Percentiles rank a stretch among this genome's conserved stretches.
Conservation (phyloP, 2,329 filamentous ascomycete species). For the Fusarium praegraminearum region DNA sequence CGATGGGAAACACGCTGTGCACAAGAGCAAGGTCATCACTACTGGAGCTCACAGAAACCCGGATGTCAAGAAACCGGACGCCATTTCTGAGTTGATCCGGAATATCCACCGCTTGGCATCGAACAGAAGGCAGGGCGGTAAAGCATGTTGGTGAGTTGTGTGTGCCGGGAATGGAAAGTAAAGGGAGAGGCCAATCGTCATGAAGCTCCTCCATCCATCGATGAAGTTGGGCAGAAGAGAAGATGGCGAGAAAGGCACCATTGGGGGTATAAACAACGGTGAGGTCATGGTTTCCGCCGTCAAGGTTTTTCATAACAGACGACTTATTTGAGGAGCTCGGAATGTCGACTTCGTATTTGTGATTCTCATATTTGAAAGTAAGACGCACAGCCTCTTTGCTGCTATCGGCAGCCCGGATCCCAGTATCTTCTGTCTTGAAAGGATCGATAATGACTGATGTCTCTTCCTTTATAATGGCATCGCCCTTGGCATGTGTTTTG, state of each 20-base stretch:
- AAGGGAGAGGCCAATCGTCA: conserved; percentile 78
- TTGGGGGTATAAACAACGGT: conserved; percentile 74
- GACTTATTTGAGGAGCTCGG: conserved; percentile 72
- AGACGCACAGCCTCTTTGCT: conserved; percentile 77
- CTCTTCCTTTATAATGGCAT: conserved; percentile 71
- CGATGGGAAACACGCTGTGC: conserved; percentile 90
- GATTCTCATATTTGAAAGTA: conserved; percentile 72
- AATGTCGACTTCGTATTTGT: conserved; percentile 76
- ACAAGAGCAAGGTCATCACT: conserved; percentile 82
- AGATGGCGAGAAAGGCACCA: conserved; percentile 70
- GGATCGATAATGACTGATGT: conserved; percentile 73
- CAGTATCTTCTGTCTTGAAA: conserved; percentile 70
- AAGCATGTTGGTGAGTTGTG: conserved; percentile 93
- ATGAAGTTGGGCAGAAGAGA: conserved; percentile 76
- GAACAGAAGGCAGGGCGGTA: conserved; percentile 88
- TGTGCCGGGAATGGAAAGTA: conserved; percentile 91
- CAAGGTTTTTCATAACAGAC: conserved; percentile 69
- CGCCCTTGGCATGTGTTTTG: conserved; percentile 61
- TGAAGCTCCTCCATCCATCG: conserved; percentile 85
- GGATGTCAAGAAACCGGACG: conserved; percentile 93
- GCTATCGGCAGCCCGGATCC: conserved; percentile 69
- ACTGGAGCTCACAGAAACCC: conserved; percentile 69
- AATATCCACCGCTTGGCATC: conserved; percentile 87
- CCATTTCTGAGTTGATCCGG: conserved; percentile 86
- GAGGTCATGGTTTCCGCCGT: conserved; percentile 65